These are phyloP conservation scores for Limonomyces culmigenus DNA, from an alignment of 1,284 basidiomycete species.

Conservation along the genomic window DNA sequence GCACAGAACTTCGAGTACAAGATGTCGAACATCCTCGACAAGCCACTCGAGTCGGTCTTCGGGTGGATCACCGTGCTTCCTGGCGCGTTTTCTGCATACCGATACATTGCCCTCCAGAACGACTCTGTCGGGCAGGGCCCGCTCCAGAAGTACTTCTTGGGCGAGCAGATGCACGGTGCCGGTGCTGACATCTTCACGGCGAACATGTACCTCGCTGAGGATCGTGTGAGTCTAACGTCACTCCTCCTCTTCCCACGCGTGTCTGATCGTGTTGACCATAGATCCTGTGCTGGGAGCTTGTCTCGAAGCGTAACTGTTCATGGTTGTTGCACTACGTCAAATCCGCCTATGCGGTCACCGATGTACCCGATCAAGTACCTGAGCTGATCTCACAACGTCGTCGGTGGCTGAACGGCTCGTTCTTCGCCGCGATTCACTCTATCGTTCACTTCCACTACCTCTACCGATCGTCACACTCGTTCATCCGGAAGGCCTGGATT, in stretches of 20 bases:
- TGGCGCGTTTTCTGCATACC: constrained; percentile 85
- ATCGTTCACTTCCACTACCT: constrained; percentile 86
- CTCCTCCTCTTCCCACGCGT: too few relatives aligned
- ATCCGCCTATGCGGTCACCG: constrained; percentile 82
- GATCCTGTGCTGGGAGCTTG: constrained; percentile 91
- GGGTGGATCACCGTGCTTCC: constrained; percentile 90
- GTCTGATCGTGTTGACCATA: constrained; percentile 11
- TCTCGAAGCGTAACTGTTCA: constrained; percentile 69
- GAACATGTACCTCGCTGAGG: constrained; percentile 92
- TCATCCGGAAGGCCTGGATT: constrained; percentile 83
- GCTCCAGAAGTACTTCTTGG: constrained; percentile 86
- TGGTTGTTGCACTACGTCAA: constrained; percentile 94
- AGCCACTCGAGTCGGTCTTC: constrained; percentile 74
- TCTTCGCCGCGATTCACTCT: constrained; percentile 88
- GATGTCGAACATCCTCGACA: constrained; percentile 88
- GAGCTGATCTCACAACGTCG: constrained; percentile 87
- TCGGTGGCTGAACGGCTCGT: constrained; percentile 94
- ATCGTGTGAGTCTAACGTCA: constrained; percentile 54
- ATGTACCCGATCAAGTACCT: constrained; percentile 79
- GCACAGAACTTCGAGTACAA: constrained; percentile 97
- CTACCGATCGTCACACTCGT: constrained; percentile 75
- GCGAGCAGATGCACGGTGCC: constrained; percentile 84
- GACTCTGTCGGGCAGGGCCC: constrained; percentile 73
- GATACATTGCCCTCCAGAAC: constrained; percentile 85
- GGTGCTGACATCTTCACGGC: constrained; percentile 83